These are phyloP conservation scores for Sarocladium strictum DNA, from an alignment of 2,329 filamentous ascomycete genomes.

Conservation along the genomic window DNA sequence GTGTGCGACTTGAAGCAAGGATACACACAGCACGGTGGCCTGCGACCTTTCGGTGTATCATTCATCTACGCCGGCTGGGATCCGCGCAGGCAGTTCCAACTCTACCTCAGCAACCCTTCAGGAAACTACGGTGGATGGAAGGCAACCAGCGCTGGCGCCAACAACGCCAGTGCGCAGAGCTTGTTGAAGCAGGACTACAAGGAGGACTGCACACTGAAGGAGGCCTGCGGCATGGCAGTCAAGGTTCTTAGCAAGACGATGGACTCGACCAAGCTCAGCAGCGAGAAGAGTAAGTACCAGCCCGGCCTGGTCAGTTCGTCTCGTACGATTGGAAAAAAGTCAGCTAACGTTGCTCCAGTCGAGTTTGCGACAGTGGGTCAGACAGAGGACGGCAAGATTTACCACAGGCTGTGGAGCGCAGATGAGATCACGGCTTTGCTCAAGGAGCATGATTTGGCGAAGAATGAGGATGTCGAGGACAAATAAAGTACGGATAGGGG, in stretches of 20 bases:
- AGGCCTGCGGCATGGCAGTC: constrained; percentile 94
- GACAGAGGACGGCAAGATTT: constrained; percentile 92
- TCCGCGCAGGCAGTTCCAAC: constrained; percentile 91
- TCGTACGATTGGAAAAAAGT: too few species aligned
- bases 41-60: constrained; percentile 94
- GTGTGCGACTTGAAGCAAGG: constrained; percentile 98
- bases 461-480: constrained; percentile 69
- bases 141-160: constrained; percentile 93
- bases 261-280: constrained; percentile 98
- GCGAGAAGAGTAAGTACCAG: constrained; percentile 82
- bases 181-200: constrained; percentile 99
- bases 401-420: constrained; percentile 94
- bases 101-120: constrained; percentile 97
- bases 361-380: constrained; percentile 98
- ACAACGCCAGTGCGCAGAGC: constrained; percentile 96
- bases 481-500: constrained; percentile 34
- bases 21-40: constrained; percentile 97
- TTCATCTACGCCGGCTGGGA: constrained; percentile 99
- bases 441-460: constrained; percentile 92
- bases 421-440: constrained; percentile 93
- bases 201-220: constrained; percentile 92
- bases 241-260: constrained; percentile 99
- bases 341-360: constrained; percentile 46
- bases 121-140: constrained; percentile 99
- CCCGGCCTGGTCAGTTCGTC: too few species aligned